phyloP scores from a whole-genome alignment of 2,329 filamentous ascomycete species.

The Talaromyces atroroseus region DNA sequence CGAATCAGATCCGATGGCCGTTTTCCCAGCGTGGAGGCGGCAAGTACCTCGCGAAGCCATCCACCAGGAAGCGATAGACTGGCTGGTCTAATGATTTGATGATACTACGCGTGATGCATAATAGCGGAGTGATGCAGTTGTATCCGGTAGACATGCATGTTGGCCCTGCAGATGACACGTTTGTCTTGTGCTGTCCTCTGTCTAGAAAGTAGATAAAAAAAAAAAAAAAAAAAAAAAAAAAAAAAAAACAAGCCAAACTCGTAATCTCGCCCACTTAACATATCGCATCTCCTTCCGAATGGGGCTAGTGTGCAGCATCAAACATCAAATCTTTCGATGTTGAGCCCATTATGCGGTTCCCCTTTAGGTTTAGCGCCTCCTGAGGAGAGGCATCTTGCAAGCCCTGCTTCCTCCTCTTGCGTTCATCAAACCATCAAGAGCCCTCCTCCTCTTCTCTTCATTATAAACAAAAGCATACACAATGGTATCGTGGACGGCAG shows the following conservation, averaged over 20 bases:
- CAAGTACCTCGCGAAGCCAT: slow-evolving; percentile 7
- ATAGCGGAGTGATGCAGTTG: background rate
- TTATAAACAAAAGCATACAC: background rate
- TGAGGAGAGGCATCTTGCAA: no score
- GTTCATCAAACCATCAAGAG: background rate
- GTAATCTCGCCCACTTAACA: no score
- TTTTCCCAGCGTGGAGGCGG: slow-evolving; percentile 19
- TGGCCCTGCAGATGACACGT: background rate
- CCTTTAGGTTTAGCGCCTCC: no score
- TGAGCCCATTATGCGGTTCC: no score
- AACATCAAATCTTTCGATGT: no score
- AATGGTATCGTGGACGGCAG: slow-evolving; percentile 9
- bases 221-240: background rate
- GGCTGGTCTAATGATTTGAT: background rate
- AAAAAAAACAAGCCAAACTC: no score
- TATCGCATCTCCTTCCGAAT: background rate
- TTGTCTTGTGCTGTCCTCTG: background rate
- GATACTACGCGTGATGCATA: background rate
- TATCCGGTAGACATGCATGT: background rate
- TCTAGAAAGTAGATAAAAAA: background rate
- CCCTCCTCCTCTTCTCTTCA: background rate
- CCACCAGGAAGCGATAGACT: background rate
- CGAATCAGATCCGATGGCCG: slow-evolving; percentile 28
- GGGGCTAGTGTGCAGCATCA: background rate
- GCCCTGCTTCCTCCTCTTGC: no score